A percentile compares a stretch with the other conserved stretches of the same genome.
These are phyloP conservation scores for Lasiosphaeris hirsuta DNA, from an alignment of 495 filamentous ascomycete species.

Conservation along the genomic window DNA sequence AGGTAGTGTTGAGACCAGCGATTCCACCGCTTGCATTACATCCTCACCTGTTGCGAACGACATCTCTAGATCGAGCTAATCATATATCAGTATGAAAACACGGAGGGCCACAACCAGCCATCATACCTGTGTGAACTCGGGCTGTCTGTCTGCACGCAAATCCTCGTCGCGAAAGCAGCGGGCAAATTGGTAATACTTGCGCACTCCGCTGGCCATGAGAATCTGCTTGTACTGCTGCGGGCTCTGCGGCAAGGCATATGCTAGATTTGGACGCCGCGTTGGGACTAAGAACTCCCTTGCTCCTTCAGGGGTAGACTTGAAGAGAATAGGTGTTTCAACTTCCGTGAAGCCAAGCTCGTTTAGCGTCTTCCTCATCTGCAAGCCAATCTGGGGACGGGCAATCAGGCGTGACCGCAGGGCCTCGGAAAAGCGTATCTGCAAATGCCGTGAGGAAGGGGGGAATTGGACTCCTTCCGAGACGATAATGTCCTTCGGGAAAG, in stretches of 20 bases:
- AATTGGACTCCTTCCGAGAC: constrained; percentile 68
- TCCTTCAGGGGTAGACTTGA: constrained; percentile 97
- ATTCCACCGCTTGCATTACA: constrained; percentile 69
- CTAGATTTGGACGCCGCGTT: constrained; percentile 64
- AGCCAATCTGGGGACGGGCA: constrained; percentile 55
- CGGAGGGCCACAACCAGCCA: not conserved
- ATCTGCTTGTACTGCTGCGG: constrained; percentile 99
- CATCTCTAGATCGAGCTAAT: constrained; percentile 87
- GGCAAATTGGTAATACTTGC: constrained; percentile 86
- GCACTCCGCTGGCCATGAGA: constrained; percentile 84
- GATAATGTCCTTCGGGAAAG: constrained; percentile 72
- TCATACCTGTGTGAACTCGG: constrained; percentile 89
- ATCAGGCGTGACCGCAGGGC: constrained; percentile 55
- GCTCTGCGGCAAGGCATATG: constrained; percentile 91
- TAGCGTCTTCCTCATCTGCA: constrained; percentile 54
- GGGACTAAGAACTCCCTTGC: constrained; percentile 95
- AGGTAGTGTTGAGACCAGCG: constrained; percentile 60
- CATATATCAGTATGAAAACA: constrained; percentile 10
- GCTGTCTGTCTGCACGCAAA: constrained; percentile 86
- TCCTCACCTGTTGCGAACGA: constrained; percentile 70
- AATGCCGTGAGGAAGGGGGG: constrained; percentile 68
- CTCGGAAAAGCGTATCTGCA: constrained; percentile 74
- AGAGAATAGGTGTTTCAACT: constrained; percentile 88
- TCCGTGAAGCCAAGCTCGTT: constrained; percentile 60
- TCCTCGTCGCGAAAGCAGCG: constrained; percentile 96